Base-by-base conservation (phyloP, 2,329 filamentous ascomycete genomes). In the Cladosporium sp. region DNA sequence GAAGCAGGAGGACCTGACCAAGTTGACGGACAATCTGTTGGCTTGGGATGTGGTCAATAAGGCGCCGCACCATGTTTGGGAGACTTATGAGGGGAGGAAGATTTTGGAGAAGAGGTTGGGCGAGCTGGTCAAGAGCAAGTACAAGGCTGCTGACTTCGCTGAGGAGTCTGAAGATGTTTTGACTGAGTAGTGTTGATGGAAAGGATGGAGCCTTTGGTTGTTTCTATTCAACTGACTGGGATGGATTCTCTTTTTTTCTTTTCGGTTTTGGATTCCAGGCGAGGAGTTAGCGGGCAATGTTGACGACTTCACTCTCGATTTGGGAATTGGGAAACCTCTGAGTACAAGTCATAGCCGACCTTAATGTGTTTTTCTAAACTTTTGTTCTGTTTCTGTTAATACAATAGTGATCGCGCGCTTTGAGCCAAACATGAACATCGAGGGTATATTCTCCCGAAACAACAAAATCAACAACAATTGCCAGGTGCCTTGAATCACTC, bases 51-150 rank as follows among this genome's bases (percentile, higher is more conserved):
- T 95, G 46, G 88, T 96, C 9, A 81, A 86, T 51, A 80, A 84
- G 55, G 90, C 91, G 3, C 87, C 90, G 4, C 88, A 95, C 66
- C 80, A 91, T 65, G 85, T 97, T 0, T 98, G 93, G 93, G 73
- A 72, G 59, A 88, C 84, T 3, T 67, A 76, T 2, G 79, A 90
- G 41, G 92, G 92, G 0, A 77, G 88, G 49, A 70, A 81, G 45
- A 69, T 82, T 40, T 84, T 97, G 68, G 91, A 95, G 73, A 86
- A 85, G 74, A 80, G 88, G 59, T 69, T 97, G 60, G 78, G 73
- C 55, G 75, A 90, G 64, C 65, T 96, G 55, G 79, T 92, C 15
- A 71, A 72, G 53, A 40, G 35, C 36, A 40, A 62, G 61, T 12
- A 53, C 45, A 22, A 48, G 54, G 41, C 36, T 39, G 27, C 33